Percentiles rank a stretch among this genome's conserved stretches.
phyloP scores from a whole-genome alignment of 2,329 filamentous ascomycete species.

The Colletotrichum tropicale region DNA sequence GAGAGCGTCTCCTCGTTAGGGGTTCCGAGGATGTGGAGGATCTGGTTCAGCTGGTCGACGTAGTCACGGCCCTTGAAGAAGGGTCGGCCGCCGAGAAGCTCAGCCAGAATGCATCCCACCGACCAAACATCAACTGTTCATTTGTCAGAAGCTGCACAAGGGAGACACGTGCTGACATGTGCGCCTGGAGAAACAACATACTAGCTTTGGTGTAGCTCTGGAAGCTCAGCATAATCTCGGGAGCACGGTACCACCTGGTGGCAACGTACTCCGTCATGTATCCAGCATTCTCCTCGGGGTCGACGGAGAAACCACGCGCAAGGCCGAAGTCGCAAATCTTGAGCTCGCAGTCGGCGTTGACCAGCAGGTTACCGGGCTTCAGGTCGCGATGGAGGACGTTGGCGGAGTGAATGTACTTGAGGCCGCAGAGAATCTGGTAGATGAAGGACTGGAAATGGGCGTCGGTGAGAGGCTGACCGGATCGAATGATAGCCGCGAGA shows the following conservation, averaged over 20 bases:
- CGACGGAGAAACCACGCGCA: slow-evolving; percentile 93
- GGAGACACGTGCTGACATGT: neutral
- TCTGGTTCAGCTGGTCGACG: slow-evolving; percentile 99
- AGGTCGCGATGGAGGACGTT: slow-evolving; percentile 97
- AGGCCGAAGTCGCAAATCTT: slow-evolving; percentile 99
- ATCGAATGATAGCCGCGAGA: slow-evolving; percentile 95
- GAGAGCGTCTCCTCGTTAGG: slow-evolving; percentile 93
- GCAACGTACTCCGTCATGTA: slow-evolving; percentile 99
- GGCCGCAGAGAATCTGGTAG: slow-evolving; percentile 97
- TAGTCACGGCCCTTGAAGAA: slow-evolving; percentile 99
- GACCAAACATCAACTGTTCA: slow-evolving; percentile 94
- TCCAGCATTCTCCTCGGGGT: slow-evolving; percentile 96
- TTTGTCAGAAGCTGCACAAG: neutral
- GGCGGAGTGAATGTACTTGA: slow-evolving; percentile 99
- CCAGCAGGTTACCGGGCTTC: slow-evolving; percentile 95
- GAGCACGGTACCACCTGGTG: slow-evolving; percentile 92
- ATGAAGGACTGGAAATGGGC: slow-evolving; percentile 99
- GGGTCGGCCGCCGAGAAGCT: slow-evolving; percentile 91
- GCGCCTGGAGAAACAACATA: slow-evolving; percentile 58
- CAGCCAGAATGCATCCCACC: slow-evolving; percentile 95
- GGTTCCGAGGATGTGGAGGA: slow-evolving; percentile 95
- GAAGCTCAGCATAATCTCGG: slow-evolving; percentile 99
- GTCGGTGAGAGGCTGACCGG: slow-evolving; percentile 94
- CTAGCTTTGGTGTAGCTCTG: slow-evolving; percentile 99
- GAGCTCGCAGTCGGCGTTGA: slow-evolving; percentile 98